Evolutionary conservation across 768 basidiomycete genomes (phyloP), one percentile per base, ranked within the genome.

Genomic region (Galerina sulciceps): DNA sequence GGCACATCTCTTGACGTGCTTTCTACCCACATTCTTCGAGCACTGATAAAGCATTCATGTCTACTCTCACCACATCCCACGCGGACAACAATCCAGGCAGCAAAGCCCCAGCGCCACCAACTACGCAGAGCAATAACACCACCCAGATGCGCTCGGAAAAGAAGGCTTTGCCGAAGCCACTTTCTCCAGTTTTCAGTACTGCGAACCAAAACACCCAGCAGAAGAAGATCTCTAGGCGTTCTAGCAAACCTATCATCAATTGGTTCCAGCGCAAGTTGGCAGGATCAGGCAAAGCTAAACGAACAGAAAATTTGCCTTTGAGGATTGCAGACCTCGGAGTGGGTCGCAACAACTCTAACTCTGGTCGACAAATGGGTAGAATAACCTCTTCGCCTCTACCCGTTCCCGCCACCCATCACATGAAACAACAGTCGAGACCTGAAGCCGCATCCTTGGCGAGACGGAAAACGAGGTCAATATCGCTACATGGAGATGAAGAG

Each of bases 211-310:
- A 75, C 3, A 65, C 69, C 35, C 81, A 82, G 60, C 73, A 78
- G 56, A 90, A 91, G 77, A 90, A 89, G 70, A 69, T 84, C 6
- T 75, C 87, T 54, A 83, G 85, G 47, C 85, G 88, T 38, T 85
- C 89, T 15, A 89, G 91, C 71, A 91, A 92, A 69, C 93, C 93
- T 9, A 89, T 94, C 65, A 87, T 94, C 66, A 90, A 91, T 65
- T 94, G 93, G 93, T 87, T 94, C 59, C 92, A 94, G 67, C 86
- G 91, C 62, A 94, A 94, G 72, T 79, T 94, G 13, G 88, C 86
- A 36, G 90, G 90, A 22, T 82, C 87, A 18, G 85, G 79, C 37
- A 85, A 82, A 59, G 66, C 77, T 18, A 86, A 88, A 71, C 80
- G 87, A 55, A 66, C 72, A 34, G 79, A 78, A 56, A 75, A 72